Base-by-base conservation (phyloP, 2,329 filamentous ascomycete genomes). In the Anthostomella pinea region DNA sequence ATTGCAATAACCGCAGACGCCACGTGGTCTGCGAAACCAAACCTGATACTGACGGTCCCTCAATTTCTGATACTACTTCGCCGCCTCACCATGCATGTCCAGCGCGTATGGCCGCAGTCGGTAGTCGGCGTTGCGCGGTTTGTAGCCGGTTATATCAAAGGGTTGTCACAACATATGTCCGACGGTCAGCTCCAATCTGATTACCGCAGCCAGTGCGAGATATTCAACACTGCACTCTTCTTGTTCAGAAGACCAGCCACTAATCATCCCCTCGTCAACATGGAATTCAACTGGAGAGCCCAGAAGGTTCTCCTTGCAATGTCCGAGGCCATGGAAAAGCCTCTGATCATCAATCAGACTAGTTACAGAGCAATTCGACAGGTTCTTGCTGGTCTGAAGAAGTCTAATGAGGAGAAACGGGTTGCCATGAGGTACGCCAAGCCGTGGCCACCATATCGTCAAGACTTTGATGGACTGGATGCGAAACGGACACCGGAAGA, bases 361-460 rank as follows among this genome's bases (percentile, higher is more conserved):
- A 73, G 74, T 14, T 83, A 81, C 39, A 64, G 65, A 31, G 70
- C 77, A 4, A 73, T 83, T 28, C 67, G 73, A 23, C 49, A 62
- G 24, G 74, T 81, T 3, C 55, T 83, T 36, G 56, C 75, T 6
- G 75, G 69, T 3, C 62, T 74, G 37, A 66, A 67, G 27, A 82
- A 79, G 50, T 73, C 71, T 7, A 52, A 60, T 6, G 60, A 58
- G 5, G 79, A 83, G 55, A 60, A 57, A 10, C 68, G 66, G 21
- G 70, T 68, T 20, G 67, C 72, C 2, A 46, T 58, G 14, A 69
- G 75, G 18, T 68, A 77, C 37, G 62, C 65, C 2, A 65, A 69
- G 32, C 68, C 67, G 2, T 83, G 79, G 79, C 79, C 79, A 8
- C 79, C 79, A 0, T 82, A 79, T 57, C 62, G 76, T 36, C 64